These are phyloP conservation scores for Myxozyma neglecta DNA, from an alignment of 805 yeast genomes.

Conservation along the genomic window DNA sequence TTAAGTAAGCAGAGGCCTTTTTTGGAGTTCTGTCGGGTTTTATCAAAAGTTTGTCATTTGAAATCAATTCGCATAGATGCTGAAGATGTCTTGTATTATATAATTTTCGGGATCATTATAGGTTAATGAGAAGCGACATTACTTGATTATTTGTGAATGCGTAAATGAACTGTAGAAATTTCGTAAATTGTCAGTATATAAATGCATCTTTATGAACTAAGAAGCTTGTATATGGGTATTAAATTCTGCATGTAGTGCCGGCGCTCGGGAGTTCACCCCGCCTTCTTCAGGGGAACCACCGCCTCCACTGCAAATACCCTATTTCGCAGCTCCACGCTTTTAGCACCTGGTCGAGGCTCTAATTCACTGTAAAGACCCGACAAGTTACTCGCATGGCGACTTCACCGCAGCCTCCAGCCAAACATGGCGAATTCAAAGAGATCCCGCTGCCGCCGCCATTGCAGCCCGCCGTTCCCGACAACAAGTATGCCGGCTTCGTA, in stretches of 20 bases:
- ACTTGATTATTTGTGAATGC: background rate
- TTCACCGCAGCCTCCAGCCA: background rate
- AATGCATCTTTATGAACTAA: too few species aligned
- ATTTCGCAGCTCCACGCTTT: too few species aligned
- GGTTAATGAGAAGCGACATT: slow-evolving; percentile 1
- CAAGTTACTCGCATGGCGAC: background rate
- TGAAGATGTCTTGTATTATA: background rate
- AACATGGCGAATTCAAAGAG: slow-evolving; percentile 2
- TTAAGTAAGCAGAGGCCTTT: background rate
- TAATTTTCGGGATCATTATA: background rate
- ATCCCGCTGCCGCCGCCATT: slow-evolving; percentile 26
- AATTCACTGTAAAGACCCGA: too few species aligned
- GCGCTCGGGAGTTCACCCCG: too few species aligned
- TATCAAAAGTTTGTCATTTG: slow-evolving; percentile 6
- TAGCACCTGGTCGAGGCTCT: too few species aligned
- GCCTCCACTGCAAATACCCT: too few species aligned
- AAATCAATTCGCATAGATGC: background rate
- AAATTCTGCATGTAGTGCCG: too few species aligned
- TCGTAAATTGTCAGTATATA: background rate
- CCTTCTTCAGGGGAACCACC: too few species aligned
- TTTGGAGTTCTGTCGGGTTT: background rate
- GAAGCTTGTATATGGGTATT: too few species aligned
- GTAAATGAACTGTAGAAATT: background rate
- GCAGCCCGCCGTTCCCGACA: slow-evolving; percentile 22
- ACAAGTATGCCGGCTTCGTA: slow-evolving; percentile 58